A percentile compares a stretch with the other conserved stretches of the same genome.
Conservation (phyloP, 106 monocot species). For the Cymbidium sinense region DNA sequence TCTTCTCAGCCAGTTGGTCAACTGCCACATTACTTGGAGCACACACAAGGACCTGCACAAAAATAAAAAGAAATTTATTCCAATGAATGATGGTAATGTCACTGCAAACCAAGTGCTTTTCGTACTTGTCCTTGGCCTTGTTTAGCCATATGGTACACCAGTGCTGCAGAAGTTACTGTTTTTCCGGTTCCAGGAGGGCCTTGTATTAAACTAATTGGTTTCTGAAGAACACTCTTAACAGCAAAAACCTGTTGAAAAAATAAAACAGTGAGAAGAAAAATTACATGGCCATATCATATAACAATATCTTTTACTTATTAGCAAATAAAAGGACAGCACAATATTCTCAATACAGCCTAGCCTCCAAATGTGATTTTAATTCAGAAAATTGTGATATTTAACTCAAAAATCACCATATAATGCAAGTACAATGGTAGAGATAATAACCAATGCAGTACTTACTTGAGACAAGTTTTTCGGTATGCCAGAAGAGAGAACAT, state of each 20-base stretch:
- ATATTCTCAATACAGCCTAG: background rate
- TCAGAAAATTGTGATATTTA: too few species aligned
- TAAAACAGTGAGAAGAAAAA: too few species aligned
- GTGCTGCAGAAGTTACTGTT: conserved; percentile 96
- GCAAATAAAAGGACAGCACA: background rate
- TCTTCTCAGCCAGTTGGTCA: conserved; percentile 96
- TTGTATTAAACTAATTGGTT: conserved; percentile 96
- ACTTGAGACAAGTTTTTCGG: too few species aligned
- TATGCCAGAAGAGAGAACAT: too few species aligned
- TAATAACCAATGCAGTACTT: too few species aligned
- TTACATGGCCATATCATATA: too few species aligned
- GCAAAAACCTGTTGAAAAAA: conserved; percentile 62
- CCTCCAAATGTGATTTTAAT: too few species aligned
- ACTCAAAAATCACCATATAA: too few species aligned
- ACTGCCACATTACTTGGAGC: conserved; percentile 99
- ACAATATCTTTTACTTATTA: background rate
- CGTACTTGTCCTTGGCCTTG: conserved; percentile 97
- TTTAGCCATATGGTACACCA: conserved; percentile 99
- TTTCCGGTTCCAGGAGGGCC: conserved; percentile 99
- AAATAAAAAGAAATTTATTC: background rate
- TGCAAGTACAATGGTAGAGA: background rate
- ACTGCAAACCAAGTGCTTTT: background rate
- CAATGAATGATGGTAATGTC: background rate
- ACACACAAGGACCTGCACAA: conserved; percentile 86
- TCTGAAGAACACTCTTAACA: conserved; percentile 98